phyloP scores from a whole-genome alignment of 1,284 basidiomycete genomes.

The Thecaphora thlaspeos region DNA sequence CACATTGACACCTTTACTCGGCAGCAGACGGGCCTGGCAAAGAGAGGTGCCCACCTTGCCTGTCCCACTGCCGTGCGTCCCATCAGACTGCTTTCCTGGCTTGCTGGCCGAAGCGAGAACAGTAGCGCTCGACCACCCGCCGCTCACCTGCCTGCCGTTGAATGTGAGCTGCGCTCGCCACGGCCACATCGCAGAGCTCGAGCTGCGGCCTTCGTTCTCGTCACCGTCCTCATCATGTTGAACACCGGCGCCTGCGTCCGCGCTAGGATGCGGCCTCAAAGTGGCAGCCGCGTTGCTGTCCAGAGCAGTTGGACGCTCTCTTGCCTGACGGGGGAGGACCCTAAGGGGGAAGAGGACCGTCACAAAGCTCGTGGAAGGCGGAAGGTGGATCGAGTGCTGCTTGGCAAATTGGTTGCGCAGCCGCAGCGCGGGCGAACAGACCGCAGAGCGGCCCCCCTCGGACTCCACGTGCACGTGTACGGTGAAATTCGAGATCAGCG shows the following conservation, averaged over 20 bases:
- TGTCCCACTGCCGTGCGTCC: neutral
- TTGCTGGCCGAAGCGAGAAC: too few relatives aligned
- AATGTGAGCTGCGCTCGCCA: constrained; percentile 23
- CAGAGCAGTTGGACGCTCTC: too few relatives aligned
- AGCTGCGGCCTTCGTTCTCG: neutral
- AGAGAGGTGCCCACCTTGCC: constrained; percentile 11
- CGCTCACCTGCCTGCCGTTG: constrained; percentile 16
- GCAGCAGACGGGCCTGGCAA: constrained; percentile 19
- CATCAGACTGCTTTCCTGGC: neutral
- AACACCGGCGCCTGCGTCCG: too few relatives aligned
- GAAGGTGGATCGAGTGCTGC: constrained; percentile 31
- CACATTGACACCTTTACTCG: constrained; percentile 25
- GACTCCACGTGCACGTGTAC: constrained; percentile 28
- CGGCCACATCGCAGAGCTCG: constrained; percentile 10
- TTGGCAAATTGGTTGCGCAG: constrained; percentile 20
- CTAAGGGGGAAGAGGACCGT: constrained; percentile 19
- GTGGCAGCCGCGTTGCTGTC: neutral
- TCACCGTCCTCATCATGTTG: neutral
- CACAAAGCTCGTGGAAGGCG: constrained; percentile 19
- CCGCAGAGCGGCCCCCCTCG: constrained; percentile 9
- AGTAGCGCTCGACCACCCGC: constrained; percentile 6
- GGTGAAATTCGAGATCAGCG: constrained; percentile 19
- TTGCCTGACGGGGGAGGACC: constrained; percentile 8
- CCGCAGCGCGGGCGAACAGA: constrained; percentile 7
- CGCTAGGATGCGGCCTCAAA: too few relatives aligned